Evolutionary conservation across 23 red algal species (phyloP).

Genomic region (Gracilaria caudata): DNA sequence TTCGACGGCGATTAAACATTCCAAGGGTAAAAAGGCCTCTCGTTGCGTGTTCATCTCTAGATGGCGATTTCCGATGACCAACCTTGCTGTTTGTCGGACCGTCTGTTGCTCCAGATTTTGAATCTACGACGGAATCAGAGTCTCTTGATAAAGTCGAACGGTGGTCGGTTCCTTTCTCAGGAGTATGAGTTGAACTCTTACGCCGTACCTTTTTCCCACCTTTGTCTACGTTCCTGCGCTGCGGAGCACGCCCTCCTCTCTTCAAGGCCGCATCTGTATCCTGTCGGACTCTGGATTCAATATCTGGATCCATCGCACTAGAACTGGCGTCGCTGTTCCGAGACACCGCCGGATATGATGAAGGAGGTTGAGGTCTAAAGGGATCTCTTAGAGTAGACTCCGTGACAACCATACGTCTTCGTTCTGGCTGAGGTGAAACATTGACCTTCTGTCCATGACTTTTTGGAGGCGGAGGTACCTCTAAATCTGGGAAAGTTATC

Average conservation of each 20-base stretch:
- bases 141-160: constrained; percentile 46
- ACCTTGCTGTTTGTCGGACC: constrained; percentile 2
- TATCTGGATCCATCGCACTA: constrained; percentile 2
- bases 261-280: constrained; percentile 51
- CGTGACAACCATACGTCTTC: constrained; percentile 48
- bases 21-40: constrained; percentile 53
- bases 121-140: constrained; percentile 14
- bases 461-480: neutral
- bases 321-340: constrained; percentile 24
- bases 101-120: constrained; percentile 27
- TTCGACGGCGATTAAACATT: constrained; percentile 64
- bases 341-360: neutral
- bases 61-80: constrained; percentile 41
- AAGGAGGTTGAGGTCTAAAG: constrained; percentile 37
- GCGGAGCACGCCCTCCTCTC: constrained; percentile 32
- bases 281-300: constrained; percentile 7
- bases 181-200: constrained; percentile 58
- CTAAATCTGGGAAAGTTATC: constrained; percentile 29
- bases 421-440: neutral
- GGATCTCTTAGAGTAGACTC: constrained; percentile 61
- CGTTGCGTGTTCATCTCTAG: constrained; percentile 65
- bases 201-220: constrained; percentile 25
- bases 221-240: constrained; percentile 29
- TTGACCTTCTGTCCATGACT: constrained; percentile 13
- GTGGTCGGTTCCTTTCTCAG: constrained; percentile 37